Base-by-base conservation (phyloP, 2,329 filamentous ascomycete genomes). In the Exutisphaerella laricina region DNA sequence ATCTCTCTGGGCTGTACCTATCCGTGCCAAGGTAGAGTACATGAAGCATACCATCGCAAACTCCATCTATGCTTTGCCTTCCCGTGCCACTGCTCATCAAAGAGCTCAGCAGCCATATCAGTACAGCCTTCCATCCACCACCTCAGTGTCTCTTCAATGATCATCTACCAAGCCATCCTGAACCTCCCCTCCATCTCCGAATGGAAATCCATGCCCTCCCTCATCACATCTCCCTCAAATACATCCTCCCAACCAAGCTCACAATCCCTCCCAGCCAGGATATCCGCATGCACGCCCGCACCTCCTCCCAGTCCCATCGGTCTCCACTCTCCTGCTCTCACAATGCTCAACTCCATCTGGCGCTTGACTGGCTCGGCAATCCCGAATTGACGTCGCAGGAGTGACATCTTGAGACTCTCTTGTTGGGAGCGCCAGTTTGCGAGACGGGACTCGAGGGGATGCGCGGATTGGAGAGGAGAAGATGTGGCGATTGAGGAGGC, bases 271-370 rank as follows among this genome's bases (percentile, higher is more conserved):
- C 88, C 89, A 48, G 75, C 77, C 59, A 98, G 70, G 51, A 98
- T 88, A 65, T 97, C 90, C 72, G 88, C 86, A 70, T 96, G 89
- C 41, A 97, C 74, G 61, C 80, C 56, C 51, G 66, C 55, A 38
- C 18, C 22, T 2, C 82, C 79, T 32, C 79, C 76, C 43, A 94
- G 71, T 33, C 78, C 80, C 57, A 79, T 70, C 36, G 88, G 88
- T 59, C 80, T 77, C 84, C 88, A 94, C 66, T 86, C 81, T 52
- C 87, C 84, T 48, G 84, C 80, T 49, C 79, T 72, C 13, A 86
- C 82, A 63, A 94, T 90, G 78, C 88, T 86, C 65, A 95, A 75
- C 74, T 98, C 92, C 92, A 98, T 96, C 49, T 84, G 86, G 41
- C 90, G 80, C 44, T 88, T 81, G 58, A 97, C 81, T 3, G 92